A percentile compares a stretch with the other conserved stretches of the same genome.
Conservation (phyloP, 1,284 basidiomycete genomes). For the Erythrobasidium hasegawianum region DNA sequence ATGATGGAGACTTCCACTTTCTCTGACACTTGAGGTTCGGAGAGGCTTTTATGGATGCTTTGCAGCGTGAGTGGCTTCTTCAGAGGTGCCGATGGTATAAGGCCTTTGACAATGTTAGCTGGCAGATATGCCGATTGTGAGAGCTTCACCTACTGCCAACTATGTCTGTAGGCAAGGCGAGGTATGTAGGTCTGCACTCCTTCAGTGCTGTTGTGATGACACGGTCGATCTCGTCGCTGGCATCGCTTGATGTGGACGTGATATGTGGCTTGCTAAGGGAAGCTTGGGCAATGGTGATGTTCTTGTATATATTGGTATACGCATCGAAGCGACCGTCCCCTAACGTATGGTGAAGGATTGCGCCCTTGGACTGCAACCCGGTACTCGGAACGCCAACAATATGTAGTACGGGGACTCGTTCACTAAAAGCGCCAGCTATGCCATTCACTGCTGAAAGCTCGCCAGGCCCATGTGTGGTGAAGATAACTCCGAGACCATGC, state of each 20-base stretch:
- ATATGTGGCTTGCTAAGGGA: constrained; percentile 26
- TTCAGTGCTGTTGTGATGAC: constrained; percentile 62
- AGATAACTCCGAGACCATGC: constrained; percentile 47
- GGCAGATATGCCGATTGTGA: not conserved
- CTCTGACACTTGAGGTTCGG: constrained; percentile 56
- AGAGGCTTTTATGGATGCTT: constrained; percentile 24
- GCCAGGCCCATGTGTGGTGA: constrained; percentile 78
- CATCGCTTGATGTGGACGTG: constrained; percentile 53
- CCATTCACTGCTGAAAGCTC: constrained; percentile 80
- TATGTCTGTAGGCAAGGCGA: constrained; percentile 81
- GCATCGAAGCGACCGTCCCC: constrained; percentile 73
- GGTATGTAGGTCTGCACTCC: constrained; percentile 60
- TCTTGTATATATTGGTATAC: constrained; percentile 69
- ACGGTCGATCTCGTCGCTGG: constrained; percentile 72
- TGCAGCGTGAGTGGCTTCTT: constrained; percentile 56
- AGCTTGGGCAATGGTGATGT: constrained; percentile 70
- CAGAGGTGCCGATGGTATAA: constrained; percentile 65
- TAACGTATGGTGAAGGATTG: constrained; percentile 58
- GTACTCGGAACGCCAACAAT: constrained; percentile 83
- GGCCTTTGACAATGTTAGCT: constrained; percentile 46
- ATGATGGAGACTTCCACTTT: constrained; percentile 68
- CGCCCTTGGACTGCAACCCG: constrained; percentile 58
- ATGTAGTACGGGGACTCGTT: constrained; percentile 88
- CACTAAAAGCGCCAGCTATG: constrained; percentile 63
- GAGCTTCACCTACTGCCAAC: constrained; percentile 49